Base-by-base conservation (phyloP, 495 filamentous ascomycete species). In the Aspergillus indologenus region DNA sequence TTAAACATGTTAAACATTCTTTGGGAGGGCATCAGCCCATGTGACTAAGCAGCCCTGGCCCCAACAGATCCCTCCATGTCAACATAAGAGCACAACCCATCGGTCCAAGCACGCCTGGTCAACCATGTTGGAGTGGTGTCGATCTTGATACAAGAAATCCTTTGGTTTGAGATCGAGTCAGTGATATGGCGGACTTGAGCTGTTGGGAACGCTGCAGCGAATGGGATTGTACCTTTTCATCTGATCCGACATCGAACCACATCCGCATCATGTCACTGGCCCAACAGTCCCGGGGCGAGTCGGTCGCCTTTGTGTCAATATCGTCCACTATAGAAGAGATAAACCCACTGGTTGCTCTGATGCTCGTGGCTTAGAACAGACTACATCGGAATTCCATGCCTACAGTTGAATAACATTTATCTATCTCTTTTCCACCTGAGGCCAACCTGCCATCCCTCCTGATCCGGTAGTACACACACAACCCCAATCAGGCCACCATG, bases 401-500 rank as follows among this genome's bases (percentile, higher is more conserved):
- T n/a, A n/a, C n/a, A n/a, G n/a, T n/a, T n/a, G n/a, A 3, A 29
- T 29, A 29, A 29, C 9, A 3, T 29, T 9, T 29, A n/a, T n/a
- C n/a, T 29, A 29, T 29, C 26, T 4, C 9, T 29, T 9, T 29
- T 29, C 3, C 3, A 4, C 26, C 26, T 9, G 9, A 29, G 26
- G 3, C 9, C 26, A 29, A 4, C 26, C 6, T 40, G 12, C 34
- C 34, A 40, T 9, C 12, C 12, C 34, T n/a, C n/a, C n/a, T n/a
- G n/a, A n/a, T n/a, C n/a, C n/a, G n/a, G n/a, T n/a, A n/a, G n/a
- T 29, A 9, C 26, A 29, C 26, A 29, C 26, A 4, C 26, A 29
- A 29, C 9, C 9, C 24, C 26, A 24, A 22, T 43, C 40, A 45
- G 46, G 20, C 45, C 70, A 69, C 50, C 69, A 78, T 78, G 75